Percentiles rank a stretch among this genome's conserved stretches.
These are phyloP conservation scores for Porpolomopsis calyptriformis DNA, from an alignment of 768 basidiomycete species.

Conservation along the genomic window DNA sequence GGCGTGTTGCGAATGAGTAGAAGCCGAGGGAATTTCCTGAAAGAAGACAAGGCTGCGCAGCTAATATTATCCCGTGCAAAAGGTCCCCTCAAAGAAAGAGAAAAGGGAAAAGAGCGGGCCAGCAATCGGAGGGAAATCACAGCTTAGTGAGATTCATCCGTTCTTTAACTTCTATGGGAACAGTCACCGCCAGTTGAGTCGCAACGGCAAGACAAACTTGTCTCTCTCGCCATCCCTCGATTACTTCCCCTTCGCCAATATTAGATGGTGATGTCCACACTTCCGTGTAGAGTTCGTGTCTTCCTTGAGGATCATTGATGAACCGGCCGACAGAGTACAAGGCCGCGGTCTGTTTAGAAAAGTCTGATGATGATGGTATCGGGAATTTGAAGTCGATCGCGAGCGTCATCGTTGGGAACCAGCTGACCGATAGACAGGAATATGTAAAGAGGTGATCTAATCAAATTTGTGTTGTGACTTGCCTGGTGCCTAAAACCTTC, in stretches of 20 bases:
- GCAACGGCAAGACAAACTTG: constrained; percentile 55
- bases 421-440: constrained; percentile 23
- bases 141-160: neutral
- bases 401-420: constrained; percentile 55
- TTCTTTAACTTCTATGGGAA: constrained; percentile 18
- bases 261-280: constrained; percentile 57
- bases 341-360: constrained; percentile 45
- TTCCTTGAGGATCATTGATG: constrained; percentile 39
- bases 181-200: constrained; percentile 47
- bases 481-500: constrained; percentile 27
- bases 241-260: constrained; percentile 33
- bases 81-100: too few species aligned
- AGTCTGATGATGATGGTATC: constrained; percentile 34
- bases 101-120: too few species aligned
- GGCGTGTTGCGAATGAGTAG: too few species aligned
- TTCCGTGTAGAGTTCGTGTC: constrained; percentile 51
- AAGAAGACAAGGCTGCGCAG: too few species aligned
- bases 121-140: too few species aligned
- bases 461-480: constrained; percentile 5
- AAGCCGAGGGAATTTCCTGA: too few species aligned
- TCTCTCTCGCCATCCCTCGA: constrained; percentile 45
- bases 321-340: constrained; percentile 45
- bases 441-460: neutral
- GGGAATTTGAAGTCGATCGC: constrained; percentile 54
- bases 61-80: too few species aligned